Base-by-base conservation (phyloP, 257 asterid genomes). In the Ehretia macrophylla region DNA sequence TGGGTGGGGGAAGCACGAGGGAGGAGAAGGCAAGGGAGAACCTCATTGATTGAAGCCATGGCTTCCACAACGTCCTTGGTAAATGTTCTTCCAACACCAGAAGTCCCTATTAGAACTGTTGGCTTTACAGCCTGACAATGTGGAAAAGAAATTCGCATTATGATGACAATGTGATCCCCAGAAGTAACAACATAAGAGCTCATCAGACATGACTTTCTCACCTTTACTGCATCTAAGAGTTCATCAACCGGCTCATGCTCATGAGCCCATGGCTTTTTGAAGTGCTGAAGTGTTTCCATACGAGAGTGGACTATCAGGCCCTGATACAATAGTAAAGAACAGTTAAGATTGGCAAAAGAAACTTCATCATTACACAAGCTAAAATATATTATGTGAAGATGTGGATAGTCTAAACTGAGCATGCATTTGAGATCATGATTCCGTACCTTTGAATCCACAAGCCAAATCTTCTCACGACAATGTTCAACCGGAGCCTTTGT, bases 231-330 rank as follows among this genome's bases (percentile, higher is more conserved):
- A 69, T 90, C 88, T 55, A 83, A 53, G 58, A 90, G 83, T 27
- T 83, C 96, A 75, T 67, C 74, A 51, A 85, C 61, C 1, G 91
- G 92, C 75, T 87, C 88, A 32, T 87, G 95, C 18, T 83, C 95
- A 20, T 87, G 97, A 55, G 97, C 97, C 94, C 91, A 90, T 48
- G 98, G 95, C 55, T 68, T 23, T 69, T 90, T 90, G 77, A 85
- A 85, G 77, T 83, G 95, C 80, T 90, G 98, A 76, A 90, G 95
- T 46, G 95, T 81, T 56, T 81, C 98, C 75, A 72, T 71, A 16
- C 95, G 96, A 19, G 91, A 85, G 60, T 81, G 66, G 11, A 85
- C 94, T 42, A 90, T 72, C 78, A 90, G 44, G 64, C 98, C 96
- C 96, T 87, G 69, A 63, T 45, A 60, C 37, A 56, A 21, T 51